Evolutionary conservation across 1,139 yeast species (phyloP), one percentile per base, ranked within the genome.

Genomic region (Suhomyces coccinellae): DNA sequence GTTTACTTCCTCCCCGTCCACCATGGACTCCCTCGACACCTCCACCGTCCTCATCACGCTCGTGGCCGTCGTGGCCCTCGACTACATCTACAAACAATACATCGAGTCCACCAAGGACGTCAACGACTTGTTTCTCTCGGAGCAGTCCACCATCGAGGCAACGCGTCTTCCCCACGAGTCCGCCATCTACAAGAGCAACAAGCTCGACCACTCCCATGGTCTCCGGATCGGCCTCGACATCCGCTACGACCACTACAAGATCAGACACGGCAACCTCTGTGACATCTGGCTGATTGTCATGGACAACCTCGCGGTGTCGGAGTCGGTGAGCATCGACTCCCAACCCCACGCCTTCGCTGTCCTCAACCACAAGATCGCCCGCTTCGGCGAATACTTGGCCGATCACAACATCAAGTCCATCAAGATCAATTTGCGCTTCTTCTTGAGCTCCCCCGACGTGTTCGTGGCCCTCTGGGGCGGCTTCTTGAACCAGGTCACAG

Each of bases 181-280:
- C 24, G 85, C 90, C 1, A 67, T 82, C 12, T 80, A 85, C 58
- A 75, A 86, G 52, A 82, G 85, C 38, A 80, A 78, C 43, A 79
- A 83, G 56, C 74, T 83, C 16, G 87, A 85, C 33, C 76, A 76
- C 55, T 82, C 84, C 3, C 51, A 46, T 27, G 66, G 77, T 48
- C 67, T 85, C 36, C 71, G 84, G 20, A 80, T 86, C 1, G 95
- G 95, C 0, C 65, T 86, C 40, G 81, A 80, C 38, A 75, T 86
- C 20, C 71, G 87, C 44, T 73, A 73, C 48, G 73, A 77, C 41
- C 82, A 78, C 30, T 85, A 83, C 62, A 82, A 79, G 54, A 55
- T 84, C 16, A 69, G 93, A 52, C 83, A 83, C 57, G 93, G 93
- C 8, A 83, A 81, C 52, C 63, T 85, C 45, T 75, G 80, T 54